A percentile compares a stretch with the other conserved stretches of the same genome.
Conservation (phyloP, 257 asterid species). For the Lycium ferocissimum region DNA sequence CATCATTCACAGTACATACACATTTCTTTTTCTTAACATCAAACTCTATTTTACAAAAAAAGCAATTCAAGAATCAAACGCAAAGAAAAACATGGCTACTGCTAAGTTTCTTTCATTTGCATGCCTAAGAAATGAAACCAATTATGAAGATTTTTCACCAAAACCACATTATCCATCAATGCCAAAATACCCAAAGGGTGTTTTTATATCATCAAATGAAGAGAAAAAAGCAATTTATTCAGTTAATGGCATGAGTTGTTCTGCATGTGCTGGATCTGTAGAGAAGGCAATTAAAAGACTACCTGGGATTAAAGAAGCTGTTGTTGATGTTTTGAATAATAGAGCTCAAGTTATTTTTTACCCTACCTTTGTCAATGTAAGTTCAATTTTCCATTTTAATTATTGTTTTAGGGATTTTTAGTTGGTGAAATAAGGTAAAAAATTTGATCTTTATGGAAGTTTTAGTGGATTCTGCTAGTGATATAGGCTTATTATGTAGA, state of each 20-base stretch:
- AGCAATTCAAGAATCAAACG: not conserved
- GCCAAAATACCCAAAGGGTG: constrained; percentile 46
- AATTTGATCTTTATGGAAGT: not conserved
- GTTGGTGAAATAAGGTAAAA: not conserved
- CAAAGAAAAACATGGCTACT: constrained; percentile 19
- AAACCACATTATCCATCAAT: constrained; percentile 53
- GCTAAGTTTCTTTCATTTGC: constrained; percentile 44
- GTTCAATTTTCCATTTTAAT: not conserved
- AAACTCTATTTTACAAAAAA: not conserved
- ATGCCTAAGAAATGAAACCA: constrained; percentile 40
- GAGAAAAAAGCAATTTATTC: constrained; percentile 53
- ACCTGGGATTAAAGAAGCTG: constrained; percentile 35
- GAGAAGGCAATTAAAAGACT: constrained; percentile 64
- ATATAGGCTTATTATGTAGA: not conserved
- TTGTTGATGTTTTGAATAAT: constrained; percentile 71
- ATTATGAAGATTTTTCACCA: constrained; percentile 31
- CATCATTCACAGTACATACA: not conserved
- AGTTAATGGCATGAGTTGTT: constrained; percentile 60
- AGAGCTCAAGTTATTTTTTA: constrained; percentile 64
- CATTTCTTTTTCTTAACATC: not conserved
- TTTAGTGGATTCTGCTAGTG: too few relatives aligned
- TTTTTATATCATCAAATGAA: constrained; percentile 31
- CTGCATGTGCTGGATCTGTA: constrained; percentile 59
- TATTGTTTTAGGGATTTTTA: not conserved
- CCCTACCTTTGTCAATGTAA: constrained; percentile 51